phyloP scores from a whole-genome alignment of 805 yeast species.

The Wickerhamomyces mucosus region DNA sequence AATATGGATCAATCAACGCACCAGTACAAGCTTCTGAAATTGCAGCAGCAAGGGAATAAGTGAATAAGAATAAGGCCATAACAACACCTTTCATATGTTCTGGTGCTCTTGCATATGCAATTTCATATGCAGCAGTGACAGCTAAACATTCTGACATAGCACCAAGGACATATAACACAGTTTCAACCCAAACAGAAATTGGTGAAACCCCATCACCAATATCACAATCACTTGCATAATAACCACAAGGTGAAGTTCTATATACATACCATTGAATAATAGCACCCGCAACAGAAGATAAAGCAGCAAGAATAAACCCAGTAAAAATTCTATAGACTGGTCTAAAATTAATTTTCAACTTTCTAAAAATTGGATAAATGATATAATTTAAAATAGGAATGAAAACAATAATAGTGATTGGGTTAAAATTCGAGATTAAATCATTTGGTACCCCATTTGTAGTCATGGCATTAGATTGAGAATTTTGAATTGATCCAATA shows the following conservation, averaged over 20 bases:
- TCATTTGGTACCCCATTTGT: conserved; percentile 75
- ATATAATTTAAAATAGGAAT: conserved; percentile 60
- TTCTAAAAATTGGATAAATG: conserved; percentile 46
- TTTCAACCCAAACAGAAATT: conserved; percentile 61
- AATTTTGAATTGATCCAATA: conserved; percentile 31
- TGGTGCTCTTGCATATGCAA: conserved; percentile 80
- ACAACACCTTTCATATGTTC: conserved; percentile 35
- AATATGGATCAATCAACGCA: conserved; percentile 58
- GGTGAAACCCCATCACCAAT: conserved; percentile 19
- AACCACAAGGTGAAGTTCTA: conserved; percentile 65
- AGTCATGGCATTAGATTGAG: conserved; percentile 65
- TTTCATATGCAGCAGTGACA: conserved; percentile 73
- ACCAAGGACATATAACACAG: conserved; percentile 56
- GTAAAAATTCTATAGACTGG: conserved; percentile 64
- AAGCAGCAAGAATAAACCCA: conserved; percentile 62
- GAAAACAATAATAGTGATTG: conserved; percentile 66
- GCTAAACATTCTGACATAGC: conserved; percentile 74
- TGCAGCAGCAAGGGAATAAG: conserved; percentile 72
- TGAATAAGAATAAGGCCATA: conserved; percentile 50
- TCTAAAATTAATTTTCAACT: conserved; percentile 40
- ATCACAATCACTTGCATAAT: conserved; percentile 47
- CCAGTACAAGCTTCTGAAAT: conserved; percentile 65
- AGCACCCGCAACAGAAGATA: conserved; percentile 27
- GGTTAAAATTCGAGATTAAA: conserved; percentile 66
- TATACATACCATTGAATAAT: conserved; percentile 65